phyloP scores from a whole-genome alignment of 345 rosid species.

The Abelmoschus esculentus region DNA sequence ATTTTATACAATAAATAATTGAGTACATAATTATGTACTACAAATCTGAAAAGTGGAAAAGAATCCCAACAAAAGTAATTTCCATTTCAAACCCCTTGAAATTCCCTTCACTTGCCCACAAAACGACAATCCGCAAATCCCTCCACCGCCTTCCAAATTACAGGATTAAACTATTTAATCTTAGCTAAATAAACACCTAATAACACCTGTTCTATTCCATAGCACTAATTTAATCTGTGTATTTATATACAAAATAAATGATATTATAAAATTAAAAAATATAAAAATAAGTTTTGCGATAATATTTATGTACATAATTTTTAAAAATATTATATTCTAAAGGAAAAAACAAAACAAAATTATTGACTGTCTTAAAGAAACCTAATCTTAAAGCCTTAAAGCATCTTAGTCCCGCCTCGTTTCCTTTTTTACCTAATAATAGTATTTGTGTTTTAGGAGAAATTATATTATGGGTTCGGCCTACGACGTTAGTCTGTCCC shows the following conservation, averaged over 20 bases:
- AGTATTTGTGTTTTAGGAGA: too few relatives aligned
- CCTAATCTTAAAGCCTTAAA: not conserved
- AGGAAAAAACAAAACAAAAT: not conserved
- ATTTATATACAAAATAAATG: too few relatives aligned
- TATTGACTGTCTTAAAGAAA: not conserved
- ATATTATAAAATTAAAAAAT: too few relatives aligned
- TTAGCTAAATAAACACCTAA: not conserved
- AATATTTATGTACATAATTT: too few relatives aligned
- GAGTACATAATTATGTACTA: too few relatives aligned
- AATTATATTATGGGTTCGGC: too few relatives aligned
- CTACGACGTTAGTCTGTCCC: too few relatives aligned
- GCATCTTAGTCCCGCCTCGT: constrained; percentile 11
- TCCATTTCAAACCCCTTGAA: not conserved
- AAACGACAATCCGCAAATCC: not conserved
- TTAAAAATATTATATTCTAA: too few relatives aligned
- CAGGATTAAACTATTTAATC: not conserved
- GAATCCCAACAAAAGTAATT: not conserved
- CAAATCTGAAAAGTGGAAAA: too few relatives aligned
- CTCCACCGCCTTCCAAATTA: not conserved
- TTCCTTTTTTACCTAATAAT: not conserved
- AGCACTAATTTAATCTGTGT: not conserved
- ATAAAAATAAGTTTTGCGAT: too few relatives aligned
- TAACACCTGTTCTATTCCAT: not conserved
- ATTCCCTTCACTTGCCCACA: not conserved
- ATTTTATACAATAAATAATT: too few relatives aligned